These are phyloP conservation scores for Periconia digitata DNA, from an alignment of 2,329 filamentous ascomycete genomes.

Conservation along the genomic window DNA sequence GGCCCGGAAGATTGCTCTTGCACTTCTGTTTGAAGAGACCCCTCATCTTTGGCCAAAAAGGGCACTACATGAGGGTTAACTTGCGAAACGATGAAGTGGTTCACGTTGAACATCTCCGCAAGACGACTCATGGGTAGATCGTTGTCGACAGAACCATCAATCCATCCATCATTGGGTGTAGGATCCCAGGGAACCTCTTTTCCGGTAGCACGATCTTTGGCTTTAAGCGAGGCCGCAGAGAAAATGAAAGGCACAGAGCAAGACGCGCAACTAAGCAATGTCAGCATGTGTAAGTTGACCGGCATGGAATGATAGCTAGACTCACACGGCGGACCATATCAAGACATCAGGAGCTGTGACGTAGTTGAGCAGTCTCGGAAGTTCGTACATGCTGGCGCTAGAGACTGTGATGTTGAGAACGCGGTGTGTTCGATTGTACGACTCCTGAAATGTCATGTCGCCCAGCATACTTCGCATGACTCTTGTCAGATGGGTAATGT, in stretches of 20 bases:
- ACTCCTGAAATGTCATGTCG: slow-evolving; percentile 92
- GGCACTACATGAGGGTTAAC: slow-evolving; percentile 93
- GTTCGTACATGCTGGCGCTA: slow-evolving; percentile 80
- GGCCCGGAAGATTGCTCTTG: slow-evolving; percentile 43
- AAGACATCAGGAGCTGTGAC: slow-evolving; percentile 91
- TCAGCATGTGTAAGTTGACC: slow-evolving; percentile 12
- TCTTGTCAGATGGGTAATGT: slow-evolving; percentile 76
- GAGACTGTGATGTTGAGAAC: slow-evolving; percentile 95
- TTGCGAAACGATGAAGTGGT: slow-evolving; percentile 96
- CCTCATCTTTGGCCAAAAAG: slow-evolving; percentile 76
- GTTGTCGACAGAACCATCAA: slow-evolving; percentile 93
- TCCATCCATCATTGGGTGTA: slow-evolving; percentile 75
- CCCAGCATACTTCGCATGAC: slow-evolving; percentile 82
- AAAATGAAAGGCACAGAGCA: slow-evolving; percentile 91
- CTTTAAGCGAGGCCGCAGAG: slow-evolving; percentile 73
- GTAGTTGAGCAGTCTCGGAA: slow-evolving; percentile 87
- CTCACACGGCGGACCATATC: slow-evolving; percentile 88
- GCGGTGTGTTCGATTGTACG: slow-evolving; percentile 88
- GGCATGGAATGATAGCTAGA: slow-evolving; percentile 18
- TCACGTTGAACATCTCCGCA: slow-evolving; percentile 96
- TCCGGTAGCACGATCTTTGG: slow-evolving; percentile 82
- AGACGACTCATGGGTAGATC: slow-evolving; percentile 89
- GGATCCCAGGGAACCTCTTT: slow-evolving; percentile 82
- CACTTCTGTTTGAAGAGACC: slow-evolving; percentile 43
- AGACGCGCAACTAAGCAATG: slow-evolving; percentile 66